These are phyloP conservation scores for Calonectria ilicicola DNA, from an alignment of 2,329 filamentous ascomycete genomes.

Conservation along the genomic window DNA sequence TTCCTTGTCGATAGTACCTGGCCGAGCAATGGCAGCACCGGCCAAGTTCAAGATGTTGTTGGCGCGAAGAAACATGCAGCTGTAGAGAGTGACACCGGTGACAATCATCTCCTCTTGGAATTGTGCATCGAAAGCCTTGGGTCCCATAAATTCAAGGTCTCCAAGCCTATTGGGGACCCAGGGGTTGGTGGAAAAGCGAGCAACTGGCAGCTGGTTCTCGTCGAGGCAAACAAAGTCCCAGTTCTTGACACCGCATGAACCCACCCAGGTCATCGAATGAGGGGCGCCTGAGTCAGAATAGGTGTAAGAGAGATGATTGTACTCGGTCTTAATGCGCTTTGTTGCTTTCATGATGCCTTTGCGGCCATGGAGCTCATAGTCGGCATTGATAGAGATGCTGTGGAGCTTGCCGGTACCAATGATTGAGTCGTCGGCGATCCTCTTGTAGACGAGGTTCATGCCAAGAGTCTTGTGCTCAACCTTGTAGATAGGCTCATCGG, in stretches of 20 bases:
- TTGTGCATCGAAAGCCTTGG: constrained; percentile 2
- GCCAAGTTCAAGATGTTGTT: not conserved
- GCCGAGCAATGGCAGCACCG: not conserved
- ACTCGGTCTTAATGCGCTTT: constrained; percentile 31
- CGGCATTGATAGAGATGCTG: constrained; percentile 34
- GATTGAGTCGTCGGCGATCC: not conserved
- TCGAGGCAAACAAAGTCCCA: constrained; percentile 39
- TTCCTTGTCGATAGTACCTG: not conserved
- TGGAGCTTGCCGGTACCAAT: constrained; percentile 34
- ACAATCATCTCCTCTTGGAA: not conserved
- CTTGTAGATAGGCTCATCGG: not conserved
- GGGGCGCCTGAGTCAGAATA: constrained; percentile 27
- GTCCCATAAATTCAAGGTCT: constrained; percentile 32
- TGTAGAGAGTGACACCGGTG: not conserved
- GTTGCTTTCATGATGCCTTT: constrained; percentile 36
- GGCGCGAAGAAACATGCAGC: not conserved
- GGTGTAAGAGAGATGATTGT: constrained; percentile 35
- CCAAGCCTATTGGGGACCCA: constrained; percentile 31
- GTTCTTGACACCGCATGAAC: constrained; percentile 29
- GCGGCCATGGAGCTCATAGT: constrained; percentile 33
- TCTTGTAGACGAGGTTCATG: constrained; percentile 1
- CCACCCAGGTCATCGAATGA: constrained; percentile 31
- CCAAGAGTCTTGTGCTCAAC: not conserved
- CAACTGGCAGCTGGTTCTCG: constrained; percentile 29
- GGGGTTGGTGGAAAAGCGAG: constrained; percentile 30